Percentiles rank a stretch among this genome's conserved stretches.
phyloP scores from a whole-genome alignment of 805 yeast species.

The Starmerella etchellsii region DNA sequence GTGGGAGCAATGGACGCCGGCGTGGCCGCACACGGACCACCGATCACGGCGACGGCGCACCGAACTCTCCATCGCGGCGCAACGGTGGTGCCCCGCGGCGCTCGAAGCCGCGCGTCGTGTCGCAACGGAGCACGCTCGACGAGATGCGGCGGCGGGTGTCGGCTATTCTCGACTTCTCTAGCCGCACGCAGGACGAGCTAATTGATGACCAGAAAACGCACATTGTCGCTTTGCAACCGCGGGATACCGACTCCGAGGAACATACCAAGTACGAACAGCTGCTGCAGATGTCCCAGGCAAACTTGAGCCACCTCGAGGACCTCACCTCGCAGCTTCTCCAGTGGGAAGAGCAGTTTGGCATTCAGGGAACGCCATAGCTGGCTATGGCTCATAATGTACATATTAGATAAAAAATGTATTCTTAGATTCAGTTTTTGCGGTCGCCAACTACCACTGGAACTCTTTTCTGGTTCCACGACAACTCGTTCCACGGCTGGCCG shows the following conservation, averaged over 20 bases:
- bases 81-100: not conserved
- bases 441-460: too few species aligned
- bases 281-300: slow-evolving; percentile 37
- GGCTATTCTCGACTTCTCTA: slow-evolving; percentile 82
- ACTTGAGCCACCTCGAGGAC: slow-evolving; percentile 54
- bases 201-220: slow-evolving; percentile 58
- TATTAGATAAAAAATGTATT: too few species aligned
- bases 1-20: not conserved
- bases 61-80: not conserved
- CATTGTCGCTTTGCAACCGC: slow-evolving; percentile 31
- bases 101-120: slow-evolving; percentile 58
- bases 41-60: not conserved
- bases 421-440: too few species aligned
- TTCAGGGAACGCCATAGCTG: slow-evolving; percentile 4
- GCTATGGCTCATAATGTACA: too few species aligned
- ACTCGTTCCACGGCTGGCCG: too few species aligned
- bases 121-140: slow-evolving; percentile 54
- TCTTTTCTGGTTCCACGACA: too few species aligned
- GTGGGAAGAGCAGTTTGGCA: slow-evolving; percentile 61
- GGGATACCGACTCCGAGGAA: slow-evolving; percentile 7
- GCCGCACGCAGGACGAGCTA: slow-evolving; percentile 73
- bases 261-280: slow-evolving; percentile 22
- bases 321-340: slow-evolving; percentile 54
- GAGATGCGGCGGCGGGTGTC: slow-evolving; percentile 83
- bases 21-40: slow-evolving; percentile 1